These are phyloP conservation scores for Lactarius trivialis DNA, from an alignment of 768 basidiomycete species.

Conservation along the genomic window DNA sequence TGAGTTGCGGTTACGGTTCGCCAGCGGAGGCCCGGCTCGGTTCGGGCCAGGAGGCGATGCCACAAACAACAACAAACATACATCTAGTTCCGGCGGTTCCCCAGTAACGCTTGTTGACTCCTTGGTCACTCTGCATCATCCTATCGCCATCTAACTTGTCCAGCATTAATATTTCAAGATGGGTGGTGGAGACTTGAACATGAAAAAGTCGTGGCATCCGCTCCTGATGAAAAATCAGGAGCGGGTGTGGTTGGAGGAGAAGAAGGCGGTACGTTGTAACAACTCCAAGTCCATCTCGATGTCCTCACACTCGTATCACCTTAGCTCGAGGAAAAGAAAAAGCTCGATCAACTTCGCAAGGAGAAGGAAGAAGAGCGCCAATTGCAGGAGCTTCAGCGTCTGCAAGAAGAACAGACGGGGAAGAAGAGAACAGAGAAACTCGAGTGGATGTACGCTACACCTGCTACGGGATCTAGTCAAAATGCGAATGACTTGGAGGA, in stretches of 20 bases:
- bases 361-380: conserved; percentile 98
- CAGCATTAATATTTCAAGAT: conserved; percentile 47
- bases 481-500: conserved; percentile 93
- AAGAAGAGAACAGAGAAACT: conserved; percentile 90
- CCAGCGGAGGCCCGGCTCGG: not conserved
- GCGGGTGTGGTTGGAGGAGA: conserved; percentile 98
- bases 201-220: conserved; percentile 99
- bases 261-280: conserved; percentile 69
- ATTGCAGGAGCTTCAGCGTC: conserved; percentile 87
- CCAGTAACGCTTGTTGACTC: conserved; percentile 1
- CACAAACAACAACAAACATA: conserved; percentile 13
- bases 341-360: conserved; percentile 91
- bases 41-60: not conserved
- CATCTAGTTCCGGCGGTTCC: not conserved
- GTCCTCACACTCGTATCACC: not conserved
- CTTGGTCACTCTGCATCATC: conserved; percentile 15
- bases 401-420: conserved; percentile 94
- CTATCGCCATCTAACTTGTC: not conserved
- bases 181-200: conserved; percentile 98
- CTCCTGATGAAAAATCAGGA: conserved; percentile 97
- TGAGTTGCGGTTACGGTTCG: not conserved
- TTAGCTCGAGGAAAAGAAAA: conserved; percentile 98
- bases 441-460: conserved; percentile 99
- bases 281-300: not conserved
- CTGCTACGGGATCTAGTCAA: conserved; percentile 79